Evolutionary conservation across 2,329 filamentous ascomycete species (phyloP).

Genomic region (Aspergillus sp.): DNA sequence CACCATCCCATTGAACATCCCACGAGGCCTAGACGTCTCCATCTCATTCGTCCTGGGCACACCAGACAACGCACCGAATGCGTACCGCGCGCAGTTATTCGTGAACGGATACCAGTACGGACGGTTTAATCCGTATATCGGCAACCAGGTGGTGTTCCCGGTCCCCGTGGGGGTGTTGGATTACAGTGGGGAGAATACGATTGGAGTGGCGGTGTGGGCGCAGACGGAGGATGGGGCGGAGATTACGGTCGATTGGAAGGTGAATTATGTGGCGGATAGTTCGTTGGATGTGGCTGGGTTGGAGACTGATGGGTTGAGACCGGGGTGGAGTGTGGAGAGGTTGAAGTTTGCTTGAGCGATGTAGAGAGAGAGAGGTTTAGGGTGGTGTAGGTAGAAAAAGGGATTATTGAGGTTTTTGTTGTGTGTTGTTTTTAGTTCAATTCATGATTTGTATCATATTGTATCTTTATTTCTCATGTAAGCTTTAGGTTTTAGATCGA

Average conservation of each 20-base stretch:
- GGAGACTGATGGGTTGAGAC: constrained; percentile 51
- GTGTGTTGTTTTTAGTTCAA: no score
- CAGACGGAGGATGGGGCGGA: constrained; percentile 56
- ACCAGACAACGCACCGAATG: constrained; percentile 36
- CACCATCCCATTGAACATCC: constrained; percentile 53
- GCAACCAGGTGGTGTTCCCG: constrained; percentile 62
- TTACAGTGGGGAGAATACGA: constrained; percentile 60
- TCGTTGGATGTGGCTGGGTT: constrained; percentile 54
- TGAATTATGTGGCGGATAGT: constrained; percentile 58
- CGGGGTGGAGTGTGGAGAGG: constrained; percentile 50
- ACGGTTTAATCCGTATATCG: constrained; percentile 61
- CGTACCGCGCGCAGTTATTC: constrained; percentile 59
- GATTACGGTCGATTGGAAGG: constrained; percentile 53
- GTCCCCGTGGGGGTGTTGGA: constrained; percentile 62
- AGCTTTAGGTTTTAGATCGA: no score
- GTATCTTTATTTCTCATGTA: no score
- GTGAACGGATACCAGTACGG: constrained; percentile 69
- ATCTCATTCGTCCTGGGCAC: constrained; percentile 58
- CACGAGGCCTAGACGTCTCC: constrained; percentile 56
- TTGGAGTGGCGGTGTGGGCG: constrained; percentile 62
- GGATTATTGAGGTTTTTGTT: no score
- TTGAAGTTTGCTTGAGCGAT: constrained; percentile 37
- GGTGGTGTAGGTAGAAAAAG: no score
- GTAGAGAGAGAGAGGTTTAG: no score
- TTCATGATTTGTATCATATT: no score